Evolutionary conservation across 176 grass and related monocot genomes (phyloP), one percentile per base, ranked within the genome.

Genomic region (Neostapfia colusana): DNA sequence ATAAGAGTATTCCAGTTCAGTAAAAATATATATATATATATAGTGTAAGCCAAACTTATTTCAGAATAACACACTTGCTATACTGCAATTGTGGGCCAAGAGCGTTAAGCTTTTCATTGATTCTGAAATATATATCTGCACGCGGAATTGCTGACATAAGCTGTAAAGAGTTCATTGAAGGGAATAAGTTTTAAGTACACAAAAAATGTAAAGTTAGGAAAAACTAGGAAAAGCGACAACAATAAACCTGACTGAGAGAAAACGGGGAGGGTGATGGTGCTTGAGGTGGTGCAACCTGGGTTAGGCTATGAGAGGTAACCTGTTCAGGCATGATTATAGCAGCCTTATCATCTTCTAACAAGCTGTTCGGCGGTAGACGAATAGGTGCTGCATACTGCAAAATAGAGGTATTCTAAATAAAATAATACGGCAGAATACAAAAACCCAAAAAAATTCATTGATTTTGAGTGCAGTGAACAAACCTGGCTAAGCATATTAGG

Each of bases 61-160:
- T 64, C 39, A 13, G 53, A 54, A 72, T 50, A 74, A 76, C 70
- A 68, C 80, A 97, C 94, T 92, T 97, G 84, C 72, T 81, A 59
- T 89, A 97, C 69, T 89, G 95, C 75, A 93, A 60, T 28, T 85
- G 81, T 76, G 89, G 79, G 48, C 91, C 91, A 85, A 97, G 79
- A 67, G 95, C 79, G 74, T 82, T 87, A 88, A 93, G 91, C 76
- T 93, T 97, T 75, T 88, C 86, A 80, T 97, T 97, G 46, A 97
- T 93, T 85, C 87, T 89, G 68, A 93, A 93, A 73, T 93, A 91
- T 66, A 92, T 85, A 54, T 97, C 94, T 8, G 84, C 81, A 28
- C 88, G 83, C 40, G 94, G 94, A 82, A 97, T 91, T 67, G 90
- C 90, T 73, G 91, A 78, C 68, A 97, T 79, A 66, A 97, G 91